phyloP scores from a whole-genome alignment of 257 asterid genomes.

The Avicennia marina region DNA sequence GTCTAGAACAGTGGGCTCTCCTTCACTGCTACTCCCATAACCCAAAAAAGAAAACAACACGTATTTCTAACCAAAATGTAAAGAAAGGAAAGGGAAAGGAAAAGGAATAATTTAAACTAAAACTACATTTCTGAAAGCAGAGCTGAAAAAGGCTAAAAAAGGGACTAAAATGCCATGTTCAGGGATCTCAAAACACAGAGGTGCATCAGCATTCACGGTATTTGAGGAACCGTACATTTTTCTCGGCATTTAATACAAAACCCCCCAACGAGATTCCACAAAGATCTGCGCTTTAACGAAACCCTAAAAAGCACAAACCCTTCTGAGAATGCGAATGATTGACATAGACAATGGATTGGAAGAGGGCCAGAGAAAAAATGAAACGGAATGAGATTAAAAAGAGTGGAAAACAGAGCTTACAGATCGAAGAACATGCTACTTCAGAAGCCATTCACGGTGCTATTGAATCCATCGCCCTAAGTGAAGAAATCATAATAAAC shows the following conservation, averaged over 20 bases:
- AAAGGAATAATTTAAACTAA: constrained; percentile 1
- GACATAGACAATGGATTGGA: constrained; percentile 18
- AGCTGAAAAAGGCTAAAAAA: constrained; percentile 6
- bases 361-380: constrained; percentile 5
- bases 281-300: constrained; percentile 42
- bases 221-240: neutral
- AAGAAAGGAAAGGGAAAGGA: neutral
- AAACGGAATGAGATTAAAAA: neutral
- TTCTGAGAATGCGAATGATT: constrained; percentile 18
- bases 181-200: constrained; percentile 27
- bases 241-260: constrained; percentile 15
- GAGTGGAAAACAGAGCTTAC: constrained; percentile 29
- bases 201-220: constrained; percentile 13
- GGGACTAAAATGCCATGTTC: constrained; percentile 19
- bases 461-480: constrained; percentile 31
- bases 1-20: neutral
- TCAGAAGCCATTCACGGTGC: constrained; percentile 27
- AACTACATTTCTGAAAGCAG: constrained; percentile 14
- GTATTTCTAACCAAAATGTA: constrained; percentile 10
- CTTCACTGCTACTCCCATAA: constrained; percentile 13
- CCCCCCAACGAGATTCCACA: constrained; percentile 9
- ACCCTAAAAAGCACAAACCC: constrained; percentile 31
- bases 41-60: neutral
- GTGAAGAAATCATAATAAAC: constrained; percentile 18
- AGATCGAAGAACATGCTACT: constrained; percentile 34